A percentile compares a stretch with the other conserved stretches of the same genome.
Conservation (phyloP, 1,139 yeast species). For the Diutina ranongensis region DNA sequence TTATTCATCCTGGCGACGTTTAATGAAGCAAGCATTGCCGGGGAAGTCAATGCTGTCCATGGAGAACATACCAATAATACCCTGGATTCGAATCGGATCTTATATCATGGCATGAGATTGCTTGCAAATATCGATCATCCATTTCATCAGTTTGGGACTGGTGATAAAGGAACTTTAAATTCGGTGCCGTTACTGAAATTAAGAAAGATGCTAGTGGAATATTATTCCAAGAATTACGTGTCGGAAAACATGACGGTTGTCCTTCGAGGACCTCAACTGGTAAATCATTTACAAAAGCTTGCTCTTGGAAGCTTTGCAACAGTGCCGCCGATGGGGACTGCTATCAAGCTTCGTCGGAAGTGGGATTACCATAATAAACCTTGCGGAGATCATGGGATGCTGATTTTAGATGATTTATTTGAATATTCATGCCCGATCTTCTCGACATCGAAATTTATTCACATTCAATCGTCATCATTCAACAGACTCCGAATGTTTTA, state of each 20-base stretch:
- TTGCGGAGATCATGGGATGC: neutral
- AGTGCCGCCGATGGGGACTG: neutral
- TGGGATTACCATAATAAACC: constrained; percentile 9
- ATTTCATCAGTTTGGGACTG: constrained; percentile 37
- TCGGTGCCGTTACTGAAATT: constrained; percentile 17
- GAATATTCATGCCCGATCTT: constrained; percentile 8
- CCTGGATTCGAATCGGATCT: constrained; percentile 27
- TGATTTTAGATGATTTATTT: constrained; percentile 7
- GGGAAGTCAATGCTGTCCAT: constrained; percentile 49
- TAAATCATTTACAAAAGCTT: constrained; percentile 41
- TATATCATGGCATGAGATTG: constrained; percentile 48
- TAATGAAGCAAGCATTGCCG: constrained; percentile 23
- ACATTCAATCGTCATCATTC: constrained; percentile 7
- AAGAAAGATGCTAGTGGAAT: constrained; percentile 13
- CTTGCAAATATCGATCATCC: constrained; percentile 32
- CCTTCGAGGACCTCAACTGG: constrained; percentile 51
- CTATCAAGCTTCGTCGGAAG: neutral
- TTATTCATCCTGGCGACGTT: constrained; percentile 42
- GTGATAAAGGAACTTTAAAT: constrained; percentile 15
- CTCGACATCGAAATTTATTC: constrained; percentile 13
- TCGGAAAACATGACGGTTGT: constrained; percentile 42
- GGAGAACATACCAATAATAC: constrained; percentile 52
- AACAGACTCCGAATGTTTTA: neutral
- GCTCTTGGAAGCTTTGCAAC: constrained; percentile 29
- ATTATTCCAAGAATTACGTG: constrained; percentile 20